phyloP scores from a whole-genome alignment of 176 grass and related monocot genomes.

The Poa annua region DNA sequence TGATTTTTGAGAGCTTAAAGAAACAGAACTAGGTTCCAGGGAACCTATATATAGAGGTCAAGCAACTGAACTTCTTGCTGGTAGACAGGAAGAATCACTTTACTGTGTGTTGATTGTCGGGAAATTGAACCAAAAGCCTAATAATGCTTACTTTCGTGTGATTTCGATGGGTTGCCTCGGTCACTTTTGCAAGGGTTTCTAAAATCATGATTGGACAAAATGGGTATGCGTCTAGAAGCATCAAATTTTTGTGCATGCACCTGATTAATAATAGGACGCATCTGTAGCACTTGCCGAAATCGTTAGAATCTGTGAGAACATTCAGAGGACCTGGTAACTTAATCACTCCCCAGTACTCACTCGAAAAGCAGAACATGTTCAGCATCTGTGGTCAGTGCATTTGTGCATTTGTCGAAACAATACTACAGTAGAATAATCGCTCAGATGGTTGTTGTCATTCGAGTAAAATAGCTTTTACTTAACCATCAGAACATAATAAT shows the following conservation, averaged over 20 bases:
- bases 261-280: conserved; percentile 39
- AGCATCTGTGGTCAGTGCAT: conserved; percentile 23
- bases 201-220: conserved; percentile 39
- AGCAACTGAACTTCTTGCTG: conserved; percentile 45
- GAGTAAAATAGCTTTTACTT: conserved; percentile 27
- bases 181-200: conserved; percentile 22
- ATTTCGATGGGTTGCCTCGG: conserved; percentile 41
- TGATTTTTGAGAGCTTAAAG: conserved; percentile 41
- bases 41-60: conserved; percentile 40
- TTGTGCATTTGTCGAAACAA: conserved; percentile 36
- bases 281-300: conserved; percentile 26
- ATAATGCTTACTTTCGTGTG: conserved; percentile 44
- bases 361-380: conserved; percentile 40
- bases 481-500: conserved; percentile 3
- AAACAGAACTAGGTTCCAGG: conserved; percentile 46
- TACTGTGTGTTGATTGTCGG: conserved; percentile 34
- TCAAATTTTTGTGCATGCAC: conserved; percentile 26
- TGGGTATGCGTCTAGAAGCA: conserved; percentile 48
- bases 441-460: conserved; percentile 25
- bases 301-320: conserved; percentile 8
- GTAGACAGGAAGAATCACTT: conserved; percentile 62
- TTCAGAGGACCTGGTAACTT: conserved; percentile 7
- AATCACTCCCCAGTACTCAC: neutral
- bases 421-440: conserved; percentile 25
- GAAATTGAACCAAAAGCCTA: conserved; percentile 42